Evolutionary conservation across 2,329 filamentous ascomycete genomes (phyloP), one percentile per base, ranked within the genome.

Genomic region (Sphaceloma murrayae): DNA sequence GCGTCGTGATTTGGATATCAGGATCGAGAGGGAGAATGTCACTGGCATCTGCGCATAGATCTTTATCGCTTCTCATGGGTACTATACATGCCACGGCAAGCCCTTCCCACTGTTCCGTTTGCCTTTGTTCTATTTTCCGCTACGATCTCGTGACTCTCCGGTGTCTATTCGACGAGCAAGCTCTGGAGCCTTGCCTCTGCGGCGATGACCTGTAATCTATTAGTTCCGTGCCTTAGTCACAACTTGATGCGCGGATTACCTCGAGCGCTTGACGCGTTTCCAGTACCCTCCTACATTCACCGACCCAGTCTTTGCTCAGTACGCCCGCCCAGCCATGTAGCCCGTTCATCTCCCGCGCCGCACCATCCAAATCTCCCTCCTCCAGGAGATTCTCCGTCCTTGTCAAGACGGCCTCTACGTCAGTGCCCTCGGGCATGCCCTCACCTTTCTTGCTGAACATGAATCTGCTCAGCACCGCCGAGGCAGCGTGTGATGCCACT

Each of bases 191-290:
- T 77, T 30, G 88, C 88, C 68, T 95, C 87, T 4, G 87, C 85
- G 54, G 86, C 80, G 67, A 94, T 93, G 47, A 93, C 80, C 84
- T 88, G 55, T 39, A 32, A 39, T 46, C 42, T 22, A 50, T 57
- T 50, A 57, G 53, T 40, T 34, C 42, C 26, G 36, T n/a, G 16
- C 36, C 34, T 31, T 19, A 21, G 7, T 8, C 8, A 30, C 5
- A 22, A n/a, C 11, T 5, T 4, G 3, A 9, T 10, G 19, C 9
- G 1, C 30, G 9, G 75, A 80, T 78, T 66, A 94, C 91, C 65
- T 98, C 91, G 57, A 98, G 73, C 57, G 91, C 91, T 68, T 98
- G 91, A 67, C 85, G 81, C 52, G 96, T 91, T 68, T 98, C 91
- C 58, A 98, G 70, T 52, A 94, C 85, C 67, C 87, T 83, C 61